Evolutionary conservation across 2,329 filamentous ascomycete species (phyloP), one percentile per base, ranked within the genome.

Genomic region (Blumeriella jaapii): DNA sequence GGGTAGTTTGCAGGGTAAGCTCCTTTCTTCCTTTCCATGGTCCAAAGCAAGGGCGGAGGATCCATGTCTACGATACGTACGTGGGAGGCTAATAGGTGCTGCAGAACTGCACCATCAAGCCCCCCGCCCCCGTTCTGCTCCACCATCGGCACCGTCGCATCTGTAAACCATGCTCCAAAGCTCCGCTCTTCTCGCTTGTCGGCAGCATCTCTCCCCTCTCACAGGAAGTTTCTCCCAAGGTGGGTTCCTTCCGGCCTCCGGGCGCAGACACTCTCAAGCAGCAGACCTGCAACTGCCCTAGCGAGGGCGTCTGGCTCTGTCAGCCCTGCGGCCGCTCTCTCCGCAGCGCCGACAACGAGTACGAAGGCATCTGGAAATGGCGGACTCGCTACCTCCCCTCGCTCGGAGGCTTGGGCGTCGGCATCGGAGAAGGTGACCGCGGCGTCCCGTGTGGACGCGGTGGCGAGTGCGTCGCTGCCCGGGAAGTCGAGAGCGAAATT

Each of bases 101-200:
- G 20, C 33, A 93, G 85, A 96, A 96, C 50, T 96, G 89, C 59
- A 78, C 79, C 5, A 80, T 84, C 52, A 94, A 95, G 59, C 76
- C 82, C 0, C 85, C 84, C 1, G 73, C 79, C 2, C 65, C 69
- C 2, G 63, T 68, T 19, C 67, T 74, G 14, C 67, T 93, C 23
- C 76, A 74, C 26, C 73, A 79, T 42, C 77, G 89, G 24, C 80
- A 93, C 55, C 81, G 89, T 31, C 74, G 89, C 14, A 69, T 95
- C 3, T 95, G 89, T 56, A 67, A 68, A 6, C 68, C 74, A 7
- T 95, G 89, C 55, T 69, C 74, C 18, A 77, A 75, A 42, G 78
- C 77, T 2, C 82, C 86, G 0, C 63, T 94, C 14, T 61, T 68
- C 9, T 55, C 61, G 7, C 67, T 79, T 11, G 58, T 50, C 26